These are phyloP conservation scores for Globisporangium ultimum DNA, from an alignment of 352 stramenopile species.

Conservation along the genomic window DNA sequence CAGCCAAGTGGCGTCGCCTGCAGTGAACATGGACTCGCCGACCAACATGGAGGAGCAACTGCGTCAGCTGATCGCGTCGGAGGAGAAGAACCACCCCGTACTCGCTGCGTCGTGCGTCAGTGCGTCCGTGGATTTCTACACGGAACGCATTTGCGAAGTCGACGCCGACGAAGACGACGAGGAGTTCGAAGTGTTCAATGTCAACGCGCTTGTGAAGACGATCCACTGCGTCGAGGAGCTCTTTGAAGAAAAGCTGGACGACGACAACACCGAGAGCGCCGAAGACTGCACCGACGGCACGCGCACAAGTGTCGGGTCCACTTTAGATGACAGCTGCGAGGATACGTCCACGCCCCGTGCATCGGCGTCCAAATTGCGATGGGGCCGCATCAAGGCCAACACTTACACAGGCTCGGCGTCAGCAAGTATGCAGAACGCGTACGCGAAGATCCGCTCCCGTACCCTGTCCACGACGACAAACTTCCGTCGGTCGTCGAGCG, in stretches of 20 bases:
- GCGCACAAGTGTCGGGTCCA: conserved; percentile 15
- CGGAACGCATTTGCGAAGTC: not conserved
- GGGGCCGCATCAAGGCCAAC: conserved; percentile 9
- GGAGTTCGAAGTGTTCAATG: conserved; percentile 17
- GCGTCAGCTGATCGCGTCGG: conserved; percentile 8
- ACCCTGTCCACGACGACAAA: conserved; percentile 13
- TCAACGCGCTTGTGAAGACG: not conserved
- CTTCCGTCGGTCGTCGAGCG: conserved; percentile 9
- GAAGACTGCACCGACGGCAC: conserved; percentile 8
- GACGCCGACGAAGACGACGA: conserved; percentile 15
- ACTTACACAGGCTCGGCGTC: conserved; percentile 9
- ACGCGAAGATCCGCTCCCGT: conserved; percentile 14
- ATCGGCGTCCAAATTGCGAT: not conserved
- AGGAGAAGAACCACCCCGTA: not conserved
- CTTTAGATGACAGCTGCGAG: conserved; percentile 11
- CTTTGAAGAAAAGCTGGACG: conserved; percentile 11
- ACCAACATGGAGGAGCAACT: conserved; percentile 11
- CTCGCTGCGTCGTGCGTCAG: not conserved
- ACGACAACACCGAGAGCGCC: not conserved
- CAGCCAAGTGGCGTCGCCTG: not conserved
- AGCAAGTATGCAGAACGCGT: conserved; percentile 14
- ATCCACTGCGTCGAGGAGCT: not conserved
- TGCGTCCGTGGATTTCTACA: not conserved
- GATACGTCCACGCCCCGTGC: conserved; percentile 4
- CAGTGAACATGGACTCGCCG: not conserved